phyloP scores from a whole-genome alignment of 331 rosid species.

The Rosa hybrid region DNA sequence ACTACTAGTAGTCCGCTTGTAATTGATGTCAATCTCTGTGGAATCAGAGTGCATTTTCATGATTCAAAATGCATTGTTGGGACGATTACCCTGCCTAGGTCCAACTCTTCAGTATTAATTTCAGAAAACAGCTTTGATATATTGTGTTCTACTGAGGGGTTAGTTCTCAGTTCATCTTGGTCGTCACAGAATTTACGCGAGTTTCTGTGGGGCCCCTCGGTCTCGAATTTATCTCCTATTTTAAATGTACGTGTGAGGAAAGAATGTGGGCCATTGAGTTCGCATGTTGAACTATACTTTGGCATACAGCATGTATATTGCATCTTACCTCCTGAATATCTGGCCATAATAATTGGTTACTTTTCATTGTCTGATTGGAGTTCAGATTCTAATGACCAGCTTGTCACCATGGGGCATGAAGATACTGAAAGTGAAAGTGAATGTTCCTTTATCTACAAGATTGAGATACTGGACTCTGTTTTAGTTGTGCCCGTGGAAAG shows the following conservation, averaged over 20 bases:
- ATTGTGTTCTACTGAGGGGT: conserved; percentile 69
- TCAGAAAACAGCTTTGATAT: conserved; percentile 59
- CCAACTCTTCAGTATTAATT: conserved; percentile 53
- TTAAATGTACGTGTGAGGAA: conserved; percentile 70
- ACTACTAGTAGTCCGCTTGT: conserved; percentile 31
- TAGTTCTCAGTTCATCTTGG: conserved; percentile 72
- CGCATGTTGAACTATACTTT: conserved; percentile 57
- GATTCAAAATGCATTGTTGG: conserved; percentile 79
- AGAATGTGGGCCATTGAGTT: conserved; percentile 36
- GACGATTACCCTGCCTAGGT: conserved; percentile 54
- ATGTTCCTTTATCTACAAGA: conserved; percentile 49
- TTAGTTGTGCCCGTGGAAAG: conserved; percentile 72
- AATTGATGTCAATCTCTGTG: conserved; percentile 51
- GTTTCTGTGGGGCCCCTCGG: conserved; percentile 86
- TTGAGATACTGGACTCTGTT: conserved; percentile 80
- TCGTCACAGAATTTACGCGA: conserved; percentile 55
- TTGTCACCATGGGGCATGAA: conserved; percentile 27
- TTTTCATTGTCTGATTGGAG: conserved; percentile 79
- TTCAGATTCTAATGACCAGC: conserved; percentile 45
- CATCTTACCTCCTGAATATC: conserved; percentile 81
- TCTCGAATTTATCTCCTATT: conserved; percentile 66
- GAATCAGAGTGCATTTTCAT: conserved; percentile 75
- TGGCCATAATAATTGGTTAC: conserved; percentile 86
- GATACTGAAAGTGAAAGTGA: conserved; percentile 42
- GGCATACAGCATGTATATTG: conserved; percentile 85